Base-by-base conservation (phyloP, 2,329 filamentous ascomycete genomes). In the Trichoderma asperellum region DNA sequence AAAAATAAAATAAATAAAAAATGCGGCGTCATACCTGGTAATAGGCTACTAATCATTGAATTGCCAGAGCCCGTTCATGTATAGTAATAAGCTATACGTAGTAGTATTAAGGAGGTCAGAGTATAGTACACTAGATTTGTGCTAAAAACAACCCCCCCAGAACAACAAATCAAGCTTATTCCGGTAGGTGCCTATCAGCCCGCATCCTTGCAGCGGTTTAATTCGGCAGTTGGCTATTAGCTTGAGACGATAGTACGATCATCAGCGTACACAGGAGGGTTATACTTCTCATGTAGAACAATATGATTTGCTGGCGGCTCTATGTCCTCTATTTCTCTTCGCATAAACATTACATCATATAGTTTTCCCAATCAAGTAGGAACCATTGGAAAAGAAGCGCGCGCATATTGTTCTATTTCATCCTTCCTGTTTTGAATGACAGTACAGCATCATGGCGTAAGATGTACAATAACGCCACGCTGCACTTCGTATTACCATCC, bases 121-220 rank as follows among this genome's bases (percentile, higher is more conserved):
- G 47, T 49, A 49, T 49, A 49, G 47, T 43, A 43, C 40, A 43
- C 18, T n/a, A n/a, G 16, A 43, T 43, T 43, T 43, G 40, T 43
- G 10, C 40, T n/a, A 43, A n/a, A 18, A 43, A n/a, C 40, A 43
- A 10, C 40, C 47, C 21, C n/a, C n/a, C 8, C 10, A 49, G 47
- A 5, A 32, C 12, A 27, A 8, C 43, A 53, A 63, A 63, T 63
- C 47, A 63, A 63, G 60, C 60, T 63, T 63, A 63, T 53, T 63
- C 35, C 24, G 60, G 60, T 53, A 63, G 43, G 60, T 63, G 29
- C 52, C 60, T n/a, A 43, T 43, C 40, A 53, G 47, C 32, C n/a
- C 16, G 8, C 43, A 63, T 53, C 47, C 47, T 8, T 52, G 47
- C 32, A 14, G 43, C n/a, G 29, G 16, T 53, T 52, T 32, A 21